Evolutionary conservation across 176 grass and related monocot species (phyloP).

Genomic region (Raddia distichophylla): DNA sequence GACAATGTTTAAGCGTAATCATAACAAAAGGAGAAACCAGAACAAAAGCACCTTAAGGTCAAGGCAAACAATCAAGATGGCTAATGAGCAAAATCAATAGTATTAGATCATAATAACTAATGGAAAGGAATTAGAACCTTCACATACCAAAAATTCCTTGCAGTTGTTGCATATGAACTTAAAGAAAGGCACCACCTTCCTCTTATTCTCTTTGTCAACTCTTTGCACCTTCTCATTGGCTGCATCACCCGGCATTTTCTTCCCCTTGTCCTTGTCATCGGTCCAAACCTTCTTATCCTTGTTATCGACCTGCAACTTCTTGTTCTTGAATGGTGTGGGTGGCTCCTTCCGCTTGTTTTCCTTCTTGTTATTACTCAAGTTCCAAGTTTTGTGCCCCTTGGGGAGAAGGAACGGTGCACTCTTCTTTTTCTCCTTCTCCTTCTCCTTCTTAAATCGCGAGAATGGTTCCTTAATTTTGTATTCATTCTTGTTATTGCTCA

Average conservation of each 20-base stretch:
- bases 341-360: constrained; percentile 26
- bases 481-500: not conserved
- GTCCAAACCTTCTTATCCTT: not conserved
- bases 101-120: not conserved
- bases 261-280: constrained; percentile 3
- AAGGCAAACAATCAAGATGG: not conserved
- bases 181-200: constrained; percentile 34
- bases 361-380: not conserved
- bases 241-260: not conserved
- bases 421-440: not conserved
- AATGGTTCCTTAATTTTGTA: constrained; percentile 11
- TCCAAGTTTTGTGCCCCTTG: constrained; percentile 10
- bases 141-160: constrained; percentile 56
- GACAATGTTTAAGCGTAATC: not conserved
- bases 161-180: constrained; percentile 50
- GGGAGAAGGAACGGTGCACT: not conserved
- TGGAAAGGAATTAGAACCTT: constrained; percentile 1
- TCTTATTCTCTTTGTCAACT: not conserved
- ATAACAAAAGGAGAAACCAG: constrained; percentile 3
- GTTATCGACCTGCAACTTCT: not conserved
- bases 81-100: constrained; percentile 7
- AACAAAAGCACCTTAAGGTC: not conserved
- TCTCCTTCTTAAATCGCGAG: not conserved
- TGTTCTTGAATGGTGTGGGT: not conserved
- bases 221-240: constrained; percentile 5